Evolutionary conservation across 2,329 filamentous ascomycete species (phyloP).

Genomic region (Aspergillus nomiae): DNA sequence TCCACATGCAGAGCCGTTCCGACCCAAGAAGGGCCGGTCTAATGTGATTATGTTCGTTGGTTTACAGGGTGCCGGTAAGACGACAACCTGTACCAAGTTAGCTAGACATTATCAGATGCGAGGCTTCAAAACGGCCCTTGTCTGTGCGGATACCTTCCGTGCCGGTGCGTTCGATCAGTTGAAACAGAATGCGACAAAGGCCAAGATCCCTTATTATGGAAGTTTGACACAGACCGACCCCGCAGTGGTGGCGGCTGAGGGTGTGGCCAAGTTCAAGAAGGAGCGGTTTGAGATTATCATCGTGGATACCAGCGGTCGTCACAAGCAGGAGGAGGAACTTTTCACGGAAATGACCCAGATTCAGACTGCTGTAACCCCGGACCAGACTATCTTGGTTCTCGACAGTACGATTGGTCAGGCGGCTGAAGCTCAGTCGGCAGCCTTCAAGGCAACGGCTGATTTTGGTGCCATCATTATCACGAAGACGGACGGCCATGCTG

Average conservation of each 20-base stretch:
- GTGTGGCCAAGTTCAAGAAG: conserved; percentile 98
- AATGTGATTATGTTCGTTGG: conserved; percentile 99
- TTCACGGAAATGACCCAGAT: conserved; percentile 99
- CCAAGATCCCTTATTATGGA: conserved; percentile 98
- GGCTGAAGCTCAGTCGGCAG: conserved; percentile 89
- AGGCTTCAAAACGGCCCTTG: conserved; percentile 88
- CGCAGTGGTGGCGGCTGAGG: conserved; percentile 87
- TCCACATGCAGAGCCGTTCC: conserved; percentile 92
- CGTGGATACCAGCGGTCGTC: conserved; percentile 92
- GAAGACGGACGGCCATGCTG: conserved; percentile 94
- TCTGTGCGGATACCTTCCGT: conserved; percentile 98
- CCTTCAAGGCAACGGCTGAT: conserved; percentile 95
- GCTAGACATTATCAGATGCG: conserved; percentile 91
- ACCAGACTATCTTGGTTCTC: conserved; percentile 98
- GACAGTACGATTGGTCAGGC: conserved; percentile 96
- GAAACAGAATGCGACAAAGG: conserved; percentile 98
- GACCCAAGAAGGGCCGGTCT: conserved; percentile 91
- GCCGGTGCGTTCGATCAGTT: conserved; percentile 97
- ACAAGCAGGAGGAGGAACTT: conserved; percentile 90
- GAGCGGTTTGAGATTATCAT: conserved; percentile 98
- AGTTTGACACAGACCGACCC: conserved; percentile 96
- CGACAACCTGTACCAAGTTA: conserved; percentile 96
- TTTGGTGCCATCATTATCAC: conserved; percentile 99
- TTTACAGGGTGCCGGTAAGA: conserved; percentile 96
- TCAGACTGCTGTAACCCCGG: conserved; percentile 82